Conservation (phyloP, 2,329 filamentous ascomycete species). For the Celoporthe dispersa region DNA sequence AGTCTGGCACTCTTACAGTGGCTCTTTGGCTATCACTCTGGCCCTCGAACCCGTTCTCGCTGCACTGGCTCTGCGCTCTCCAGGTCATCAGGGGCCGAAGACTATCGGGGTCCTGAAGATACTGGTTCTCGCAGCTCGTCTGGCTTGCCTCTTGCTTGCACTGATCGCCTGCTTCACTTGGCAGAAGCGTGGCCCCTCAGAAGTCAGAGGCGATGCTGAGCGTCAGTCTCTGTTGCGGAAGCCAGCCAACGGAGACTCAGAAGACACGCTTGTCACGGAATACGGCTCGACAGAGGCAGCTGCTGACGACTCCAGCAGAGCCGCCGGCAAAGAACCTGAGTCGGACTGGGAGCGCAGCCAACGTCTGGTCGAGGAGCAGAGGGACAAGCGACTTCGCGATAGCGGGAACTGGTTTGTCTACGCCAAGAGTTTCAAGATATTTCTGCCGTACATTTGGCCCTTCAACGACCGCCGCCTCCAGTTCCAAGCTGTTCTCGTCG, state of each 20-base stretch:
- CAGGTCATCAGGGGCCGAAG: conserved; percentile 15
- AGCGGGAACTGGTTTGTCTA: conserved; percentile 80
- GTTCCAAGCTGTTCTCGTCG: conserved; percentile 68
- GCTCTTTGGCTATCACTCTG: conserved; percentile 64
- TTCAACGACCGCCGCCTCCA: conserved; percentile 69
- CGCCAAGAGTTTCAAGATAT: conserved; percentile 74
- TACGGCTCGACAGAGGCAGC: conserved; percentile 24
- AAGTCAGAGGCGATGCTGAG: conserved; percentile 55
- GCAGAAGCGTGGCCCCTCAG: conserved; percentile 31
- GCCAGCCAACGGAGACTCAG: conserved; percentile 31
- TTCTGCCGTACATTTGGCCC: conserved; percentile 82
- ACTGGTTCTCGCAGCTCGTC: conserved; percentile 39
- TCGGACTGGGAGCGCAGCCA: conserved; percentile 58
- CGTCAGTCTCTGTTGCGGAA: conserved; percentile 60
- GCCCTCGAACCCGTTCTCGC: conserved; percentile 56
- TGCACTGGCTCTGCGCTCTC: conserved; percentile 34
- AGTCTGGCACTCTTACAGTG: conserved; percentile 67
- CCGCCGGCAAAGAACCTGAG: conserved; percentile 47
- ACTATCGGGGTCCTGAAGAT: conserved; percentile 37
- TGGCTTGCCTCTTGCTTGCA: conserved; percentile 40
- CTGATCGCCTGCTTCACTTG: conserved; percentile 40
- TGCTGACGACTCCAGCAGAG: conserved; percentile 31
- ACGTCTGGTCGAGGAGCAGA: conserved; percentile 59
- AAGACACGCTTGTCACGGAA: conserved; percentile 30
- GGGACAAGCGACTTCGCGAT: conserved; percentile 71